phyloP scores from a whole-genome alignment of 75 land plant species.

The Adiantum capillusveneris region DNA sequence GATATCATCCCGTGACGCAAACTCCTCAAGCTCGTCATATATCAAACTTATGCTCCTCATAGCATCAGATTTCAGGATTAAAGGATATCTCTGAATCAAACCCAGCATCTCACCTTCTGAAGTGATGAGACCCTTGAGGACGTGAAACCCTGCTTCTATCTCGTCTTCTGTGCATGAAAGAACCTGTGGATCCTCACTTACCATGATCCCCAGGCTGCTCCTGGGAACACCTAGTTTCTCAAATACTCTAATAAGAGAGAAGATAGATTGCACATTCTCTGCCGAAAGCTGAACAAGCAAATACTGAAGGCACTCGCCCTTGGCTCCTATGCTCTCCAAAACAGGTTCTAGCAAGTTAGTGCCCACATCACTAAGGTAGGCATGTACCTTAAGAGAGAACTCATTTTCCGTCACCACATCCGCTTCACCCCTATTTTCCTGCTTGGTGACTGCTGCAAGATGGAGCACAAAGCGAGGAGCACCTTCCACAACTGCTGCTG shows the following conservation, averaged over 20 bases:
- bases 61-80: neutral
- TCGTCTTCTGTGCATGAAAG: neutral
- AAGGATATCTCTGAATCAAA: neutral
- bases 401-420: too few relatives aligned
- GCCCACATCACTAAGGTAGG: too few relatives aligned
- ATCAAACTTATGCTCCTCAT: neutral
- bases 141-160: neutral
- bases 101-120: neutral
- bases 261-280: too few relatives aligned
- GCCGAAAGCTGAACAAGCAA: too few relatives aligned
- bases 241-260: neutral
- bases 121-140: neutral
- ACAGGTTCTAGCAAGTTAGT: too few relatives aligned
- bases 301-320: too few relatives aligned
- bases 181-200: neutral
- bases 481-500: too few relatives aligned
- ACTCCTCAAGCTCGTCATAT: neutral
- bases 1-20: neutral
- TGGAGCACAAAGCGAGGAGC: too few relatives aligned
- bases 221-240: neutral
- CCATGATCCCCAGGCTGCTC: neutral
- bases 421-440: too few relatives aligned
- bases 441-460: too few relatives aligned
- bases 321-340: too few relatives aligned
- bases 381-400: too few relatives aligned